Evolutionary conservation across 257 asterid species (phyloP).

Genomic region (Voacanga thouarsii): DNA sequence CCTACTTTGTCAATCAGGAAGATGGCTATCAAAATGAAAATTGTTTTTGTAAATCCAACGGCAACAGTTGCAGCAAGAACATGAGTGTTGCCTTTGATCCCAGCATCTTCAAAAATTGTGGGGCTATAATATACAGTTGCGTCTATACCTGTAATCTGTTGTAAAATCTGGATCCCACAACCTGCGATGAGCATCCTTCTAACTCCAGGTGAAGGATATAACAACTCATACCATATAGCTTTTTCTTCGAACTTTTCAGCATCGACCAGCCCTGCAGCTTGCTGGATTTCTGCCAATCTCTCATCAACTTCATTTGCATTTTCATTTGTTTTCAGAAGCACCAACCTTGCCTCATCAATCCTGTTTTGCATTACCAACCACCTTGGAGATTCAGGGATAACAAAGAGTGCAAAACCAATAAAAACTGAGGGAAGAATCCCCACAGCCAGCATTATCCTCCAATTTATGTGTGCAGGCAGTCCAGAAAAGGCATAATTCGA

Average conservation of each 20-base stretch:
- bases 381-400: constrained; percentile 65
- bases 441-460: constrained; percentile 71
- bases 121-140: constrained; percentile 68
- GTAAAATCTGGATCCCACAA: constrained; percentile 58
- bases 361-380: constrained; percentile 65
- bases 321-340: constrained; percentile 46
- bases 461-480: constrained; percentile 46
- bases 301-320: constrained; percentile 44
- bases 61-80: constrained; percentile 61
- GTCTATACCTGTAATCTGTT: constrained; percentile 66
- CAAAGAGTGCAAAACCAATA: constrained; percentile 37
- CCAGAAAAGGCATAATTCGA: constrained; percentile 62
- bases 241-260: constrained; percentile 35
- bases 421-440: constrained; percentile 57
- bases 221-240: constrained; percentile 52
- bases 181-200: constrained; percentile 59
- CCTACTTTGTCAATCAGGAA: constrained; percentile 57
- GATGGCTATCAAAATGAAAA: constrained; percentile 49
- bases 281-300: constrained; percentile 50
- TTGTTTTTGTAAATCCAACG: constrained; percentile 60
- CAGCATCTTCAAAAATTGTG: constrained; percentile 48
- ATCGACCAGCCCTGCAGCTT: constrained; percentile 38
- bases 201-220: constrained; percentile 52
- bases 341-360: constrained; percentile 45
- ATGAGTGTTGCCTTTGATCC: constrained; percentile 39